A percentile compares a stretch with the other conserved stretches of the same genome.
These are phyloP conservation scores for Parasitella parasitica DNA, from an alignment of 371 early-diverging fungal species.

Conservation along the genomic window DNA sequence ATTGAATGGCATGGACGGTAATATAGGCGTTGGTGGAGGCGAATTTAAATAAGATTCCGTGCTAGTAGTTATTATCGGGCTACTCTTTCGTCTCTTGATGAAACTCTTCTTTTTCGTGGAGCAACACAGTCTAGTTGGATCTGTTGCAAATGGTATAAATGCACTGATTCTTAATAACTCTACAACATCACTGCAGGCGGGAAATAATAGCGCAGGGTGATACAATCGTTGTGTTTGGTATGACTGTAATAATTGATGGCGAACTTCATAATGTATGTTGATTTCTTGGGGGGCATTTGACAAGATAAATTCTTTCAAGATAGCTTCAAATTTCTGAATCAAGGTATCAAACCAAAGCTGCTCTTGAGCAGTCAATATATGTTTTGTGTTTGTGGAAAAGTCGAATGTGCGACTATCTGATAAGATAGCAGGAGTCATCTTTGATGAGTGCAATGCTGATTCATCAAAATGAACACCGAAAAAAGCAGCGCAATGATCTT, in stretches of 20 bases:
- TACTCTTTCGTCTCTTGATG: background rate
- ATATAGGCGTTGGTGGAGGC: background rate
- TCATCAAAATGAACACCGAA: background rate
- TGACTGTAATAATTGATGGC: conserved; percentile 27
- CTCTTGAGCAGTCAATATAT: conserved; percentile 20
- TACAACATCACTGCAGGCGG: conserved; percentile 33
- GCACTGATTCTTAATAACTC: conserved; percentile 41
- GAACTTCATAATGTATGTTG: conserved; percentile 40
- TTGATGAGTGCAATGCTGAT: background rate
- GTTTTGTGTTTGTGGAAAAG: conserved; percentile 5
- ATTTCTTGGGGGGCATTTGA: conserved; percentile 42
- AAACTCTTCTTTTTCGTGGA: background rate
- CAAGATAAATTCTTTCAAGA: conserved; percentile 27
- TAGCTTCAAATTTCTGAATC: conserved; percentile 30
- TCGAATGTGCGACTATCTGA: conserved; percentile 12
- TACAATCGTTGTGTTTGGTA: conserved; percentile 26
- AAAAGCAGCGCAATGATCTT: conserved; percentile 10
- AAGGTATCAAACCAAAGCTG: conserved; percentile 24
- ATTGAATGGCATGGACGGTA: background rate
- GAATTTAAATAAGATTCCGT: no score
- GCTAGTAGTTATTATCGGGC: background rate
- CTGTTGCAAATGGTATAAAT: conserved; percentile 42
- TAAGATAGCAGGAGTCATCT: background rate
- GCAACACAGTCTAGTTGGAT: conserved; percentile 18
- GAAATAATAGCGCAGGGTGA: conserved; percentile 35